phyloP scores from a whole-genome alignment of 2,329 filamentous ascomycete species.

The Neonectria hederae region DNA sequence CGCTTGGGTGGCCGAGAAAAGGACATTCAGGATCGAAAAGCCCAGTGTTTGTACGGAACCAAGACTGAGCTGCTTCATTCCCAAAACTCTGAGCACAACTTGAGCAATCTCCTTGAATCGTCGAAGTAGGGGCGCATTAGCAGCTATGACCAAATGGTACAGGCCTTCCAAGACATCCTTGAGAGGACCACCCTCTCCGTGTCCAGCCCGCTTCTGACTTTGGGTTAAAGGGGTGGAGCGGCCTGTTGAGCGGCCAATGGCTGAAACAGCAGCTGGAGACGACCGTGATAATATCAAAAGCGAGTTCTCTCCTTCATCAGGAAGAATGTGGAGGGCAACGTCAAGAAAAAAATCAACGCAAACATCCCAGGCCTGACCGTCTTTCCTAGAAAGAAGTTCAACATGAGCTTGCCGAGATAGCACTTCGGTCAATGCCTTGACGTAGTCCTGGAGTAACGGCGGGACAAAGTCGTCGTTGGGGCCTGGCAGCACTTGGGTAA shows the following conservation, averaged over 20 bases:
- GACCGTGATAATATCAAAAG: constrained; percentile 48
- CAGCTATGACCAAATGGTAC: constrained; percentile 67
- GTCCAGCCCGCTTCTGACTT: constrained; percentile 41
- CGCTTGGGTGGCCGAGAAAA: constrained; percentile 72
- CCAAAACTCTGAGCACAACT: constrained; percentile 69
- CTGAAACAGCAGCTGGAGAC: constrained; percentile 57
- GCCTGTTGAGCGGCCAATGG: constrained; percentile 41
- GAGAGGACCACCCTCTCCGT: constrained; percentile 46
- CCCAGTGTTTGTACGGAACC: constrained; percentile 75
- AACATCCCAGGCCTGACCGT: constrained; percentile 71
- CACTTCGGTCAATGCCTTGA: constrained; percentile 76
- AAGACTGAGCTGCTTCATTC: constrained; percentile 64
- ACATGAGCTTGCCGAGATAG: constrained; percentile 79
- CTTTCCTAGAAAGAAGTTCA: constrained; percentile 74
- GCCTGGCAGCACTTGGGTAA: constrained; percentile 76
- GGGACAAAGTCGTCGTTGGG: constrained; percentile 70
- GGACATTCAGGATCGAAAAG: constrained; percentile 78
- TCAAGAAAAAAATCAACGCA: constrained; percentile 77
- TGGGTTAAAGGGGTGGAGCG: constrained; percentile 44
- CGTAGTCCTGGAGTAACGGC: constrained; percentile 78
- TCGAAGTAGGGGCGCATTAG: constrained; percentile 72
- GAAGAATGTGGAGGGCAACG: constrained; percentile 62
- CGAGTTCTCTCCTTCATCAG: constrained; percentile 52
- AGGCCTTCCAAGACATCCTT: constrained; percentile 68
- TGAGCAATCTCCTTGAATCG: constrained; percentile 65